Percentiles rank a stretch among this genome's conserved stretches.
Evolutionary conservation across 768 basidiomycete genomes (phyloP).

Genomic region (Amanita rubescens): DNA sequence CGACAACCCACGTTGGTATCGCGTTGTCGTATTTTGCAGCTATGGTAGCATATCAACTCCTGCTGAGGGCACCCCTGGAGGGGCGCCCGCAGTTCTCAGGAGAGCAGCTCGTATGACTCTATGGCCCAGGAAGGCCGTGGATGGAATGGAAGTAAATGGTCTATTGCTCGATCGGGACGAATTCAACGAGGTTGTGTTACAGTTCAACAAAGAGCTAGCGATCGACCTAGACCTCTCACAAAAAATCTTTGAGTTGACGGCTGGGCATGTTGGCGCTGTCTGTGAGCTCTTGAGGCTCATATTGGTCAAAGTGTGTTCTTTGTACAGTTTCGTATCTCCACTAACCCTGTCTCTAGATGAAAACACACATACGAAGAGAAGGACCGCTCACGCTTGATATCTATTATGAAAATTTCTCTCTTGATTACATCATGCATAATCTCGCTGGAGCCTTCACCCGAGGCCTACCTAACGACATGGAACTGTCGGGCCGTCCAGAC

Average conservation of each 20-base stretch:
- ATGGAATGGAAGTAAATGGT: background rate
- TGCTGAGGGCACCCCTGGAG: background rate
- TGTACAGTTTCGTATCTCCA: background rate
- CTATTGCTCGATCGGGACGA: background rate
- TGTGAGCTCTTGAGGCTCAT: background rate
- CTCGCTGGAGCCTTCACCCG: background rate
- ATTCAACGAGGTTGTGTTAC: background rate
- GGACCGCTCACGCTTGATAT: background rate
- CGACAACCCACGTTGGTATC: background rate
- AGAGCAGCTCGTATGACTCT: background rate
- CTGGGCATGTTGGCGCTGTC: background rate
- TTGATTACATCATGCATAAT: background rate
- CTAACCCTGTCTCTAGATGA: background rate
- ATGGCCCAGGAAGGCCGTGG: background rate
- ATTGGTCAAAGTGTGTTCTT: background rate
- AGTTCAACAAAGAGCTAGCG: background rate
- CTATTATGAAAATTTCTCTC: background rate
- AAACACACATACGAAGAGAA: background rate
- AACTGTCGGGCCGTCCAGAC: background rate
- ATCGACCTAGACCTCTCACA: background rate
- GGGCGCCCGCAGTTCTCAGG: background rate
- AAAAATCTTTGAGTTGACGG: background rate
- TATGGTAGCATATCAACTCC: background rate
- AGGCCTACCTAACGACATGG: background rate
- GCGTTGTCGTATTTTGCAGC: background rate